Base-by-base conservation (phyloP, 75 land plant species). In the Picea glauca region DNA sequence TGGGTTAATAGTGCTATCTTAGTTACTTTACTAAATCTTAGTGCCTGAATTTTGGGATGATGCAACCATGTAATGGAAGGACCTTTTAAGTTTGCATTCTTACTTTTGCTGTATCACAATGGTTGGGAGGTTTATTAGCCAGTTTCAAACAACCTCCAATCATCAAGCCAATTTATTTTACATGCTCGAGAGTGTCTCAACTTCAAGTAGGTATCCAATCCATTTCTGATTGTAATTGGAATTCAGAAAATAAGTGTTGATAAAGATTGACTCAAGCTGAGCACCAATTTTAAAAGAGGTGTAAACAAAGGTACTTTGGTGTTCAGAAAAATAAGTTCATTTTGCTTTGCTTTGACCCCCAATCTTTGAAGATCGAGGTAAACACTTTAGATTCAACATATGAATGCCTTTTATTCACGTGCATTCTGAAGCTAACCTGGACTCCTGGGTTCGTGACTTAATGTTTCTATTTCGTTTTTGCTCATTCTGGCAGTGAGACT, bases 121-220 rank as follows among this genome's bases (percentile, higher is more conserved):
- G 74, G 74, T 46, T 70, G 74, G 74, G 74, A 70, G 50, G 50
- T 70, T 20, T 70, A 43, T 70, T 43, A 70, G 74, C 50, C 74
- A 70, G 50, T 70, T 70, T 70, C 50, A 70, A 70, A 43, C 74
- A 70, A 70, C 74, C 46, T 68, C 72, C 72, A 68, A 68, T 35
- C 72, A 40, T 68, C 74, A 70, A 70, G 43, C 50, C 50, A 43
- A 70, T 40, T 18, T 70, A 18, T 20, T 70, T 70, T 70, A 43
- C 74, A 70, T 70, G 74, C 74, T 40, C 74, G 74, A 70, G 74
- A 18, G 56, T 70, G 17, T 70, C 74, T 43, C 74, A 43, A 70
- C 54, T 68, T 77, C 84, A 85, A 90, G 89, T 87, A 87, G 87
- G 87, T 87, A 85, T 80, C 78, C 72, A 70, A 32, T 32, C 60